Base-by-base conservation (phyloP, 2,329 filamentous ascomycete genomes). In the Fusarium succisae region DNA sequence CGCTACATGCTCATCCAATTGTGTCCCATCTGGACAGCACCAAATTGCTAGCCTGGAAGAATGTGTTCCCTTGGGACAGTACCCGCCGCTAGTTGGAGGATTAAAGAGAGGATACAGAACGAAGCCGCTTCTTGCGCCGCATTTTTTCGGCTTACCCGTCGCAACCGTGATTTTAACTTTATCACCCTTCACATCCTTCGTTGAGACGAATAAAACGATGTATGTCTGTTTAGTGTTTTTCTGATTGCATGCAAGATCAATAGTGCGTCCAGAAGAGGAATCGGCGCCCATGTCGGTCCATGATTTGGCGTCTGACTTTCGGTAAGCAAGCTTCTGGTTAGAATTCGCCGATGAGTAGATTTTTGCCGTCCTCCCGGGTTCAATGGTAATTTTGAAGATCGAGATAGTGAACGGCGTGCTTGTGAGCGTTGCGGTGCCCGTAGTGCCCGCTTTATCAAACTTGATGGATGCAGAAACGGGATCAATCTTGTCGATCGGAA, bases 1-100 rank as follows among this genome's bases (percentile, higher is more conserved):
- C 0, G 60, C 48, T 6, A 66, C 64, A 4, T 43, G 15, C 15
- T 66, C 28, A 11, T 75, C 48, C 17, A 75, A 5, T 10, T 72
- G 28, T 32, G 59, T 45, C 10, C 71, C 73, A 28, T 69, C 66
- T 35, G 69, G 73, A 20, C 69, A 74, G 6, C 65, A 75, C 63
- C 73, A 74, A 4, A 59, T 53, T 0, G 63, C 69, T 5, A 26
- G 28, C 2, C 18, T 17, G 8, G 64, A 50, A 26, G 63, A 53
- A n/a, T 72, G 62, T 2, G 72, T 72, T 15, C 62, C 65, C 3
- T 35, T 18, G 0, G 71, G 68, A 44, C 72, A 72, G 5, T 45
- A 32, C 0, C 37, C 64, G 17, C 72, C 69, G 8, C 32, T 18
- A 37, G 64, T 70, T 8, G 39, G 35, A 15, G 48, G 55, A 20